Evolutionary conservation across 257 asterid genomes (phyloP), one percentile per base, ranked within the genome.

Genomic region (Ilex aquifolium): DNA sequence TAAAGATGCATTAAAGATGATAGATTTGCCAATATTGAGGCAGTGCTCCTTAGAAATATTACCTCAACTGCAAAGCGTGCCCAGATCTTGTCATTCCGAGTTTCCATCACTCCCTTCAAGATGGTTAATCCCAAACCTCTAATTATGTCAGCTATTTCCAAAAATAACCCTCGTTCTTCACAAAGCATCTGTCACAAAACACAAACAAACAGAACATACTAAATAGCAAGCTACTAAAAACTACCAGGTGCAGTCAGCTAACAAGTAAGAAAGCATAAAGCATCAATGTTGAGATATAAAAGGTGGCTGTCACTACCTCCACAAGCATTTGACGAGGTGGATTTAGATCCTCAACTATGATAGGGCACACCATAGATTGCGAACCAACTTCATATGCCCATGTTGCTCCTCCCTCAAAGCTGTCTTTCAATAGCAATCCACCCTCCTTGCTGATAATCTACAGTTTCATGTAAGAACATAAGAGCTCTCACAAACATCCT

Each of bases 331-430:
- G 98, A 21, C 92, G 88, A 46, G 96, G 98, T 72, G 79, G 86
- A 75, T 88, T 81, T 36, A 91, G 83, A 79, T 91, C 96, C 84
- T 91, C 97, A 27, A 91, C 96, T 71, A 84, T 82, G 74, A 91
- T 84, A 6, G 98, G 98, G 62, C 96, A 91, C 52, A 78, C 82
- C 86, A 79, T 80, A 32, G 98, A 86, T 51, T 86, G 91, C 3
- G 95, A 86, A 31, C 95, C 96, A 12, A 91, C 87, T 83, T 91
- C 96, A 65, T 88, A 91, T 2, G 96, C 98, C 98, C 98, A 91
- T 0, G 98, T 91, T 14, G 95, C 98, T 74, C 98, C 98, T 16
- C 95, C 97, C 63, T 83, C 94, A 32, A 72, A 75, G 62, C 76
- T 78, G 60, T 85, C 94, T 72, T 88, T 88, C 14, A 75, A 72